Base-by-base conservation (phyloP, 139 green algal species). In the Chlamydomonas asymmetrica region DNA sequence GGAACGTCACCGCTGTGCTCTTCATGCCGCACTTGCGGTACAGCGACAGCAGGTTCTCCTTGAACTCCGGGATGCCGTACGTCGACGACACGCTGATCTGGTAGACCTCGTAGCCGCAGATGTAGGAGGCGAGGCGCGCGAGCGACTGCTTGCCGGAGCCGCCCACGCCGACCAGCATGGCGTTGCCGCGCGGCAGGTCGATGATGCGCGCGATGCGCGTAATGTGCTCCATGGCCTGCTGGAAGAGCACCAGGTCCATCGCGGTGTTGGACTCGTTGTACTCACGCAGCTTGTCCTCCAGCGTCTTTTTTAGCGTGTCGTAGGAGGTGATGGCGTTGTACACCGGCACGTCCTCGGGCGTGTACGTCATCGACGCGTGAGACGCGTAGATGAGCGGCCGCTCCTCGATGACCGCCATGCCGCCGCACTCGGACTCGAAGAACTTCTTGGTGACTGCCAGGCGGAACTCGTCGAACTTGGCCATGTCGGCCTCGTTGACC, bases 231-330 rank as follows among this genome's bases (percentile, higher is more conserved):
- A 94, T 89, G 20, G 93, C 93, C 67, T 80, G 72, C 62, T 91
- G 81, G 82, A 97, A 97, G 27, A 97, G 83, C 62, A 97, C 92
- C 59, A 97, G 80, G 40, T 97, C 87, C 89, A 94, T 94, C 18
- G 89, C 85, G 10, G 91, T 82, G 77, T 97, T 94, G 66, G 45
- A 85, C 41, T 97, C 92, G 68, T 97, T 98, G 87, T 98, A 95
- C 84, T 97, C 93, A 7, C 73, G 63, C 63, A 98, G 77, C 77
- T 91, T 91, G 40, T 93, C 88, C 32, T 97, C 88, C 65, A 98
- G 80, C 27, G 76, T 69, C 72, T 89, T 91, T 39, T 88, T 87
- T 34, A 97, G 80, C 25, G 65, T 60, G 29, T 85, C 83, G 32
- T 74, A 80, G 13, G 48, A 54, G 65, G 84, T 77, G 63, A 94